Evolutionary conservation across 2,329 filamentous ascomycete genomes (phyloP), one percentile per base, ranked within the genome.

Genomic region (Penicillium brasilianum): DNA sequence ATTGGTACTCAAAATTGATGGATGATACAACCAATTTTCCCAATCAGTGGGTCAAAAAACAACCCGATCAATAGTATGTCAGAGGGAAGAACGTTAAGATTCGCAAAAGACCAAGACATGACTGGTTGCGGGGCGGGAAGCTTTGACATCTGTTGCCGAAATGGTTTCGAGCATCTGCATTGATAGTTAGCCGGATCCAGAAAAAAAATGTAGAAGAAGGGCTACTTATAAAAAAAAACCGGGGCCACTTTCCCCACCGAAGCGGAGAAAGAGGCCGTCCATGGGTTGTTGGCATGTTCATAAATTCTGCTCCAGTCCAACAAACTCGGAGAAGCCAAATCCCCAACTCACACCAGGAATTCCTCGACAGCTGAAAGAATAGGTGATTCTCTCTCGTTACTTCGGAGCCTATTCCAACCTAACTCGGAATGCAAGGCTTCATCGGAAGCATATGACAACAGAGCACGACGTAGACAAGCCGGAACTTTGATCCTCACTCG

Each of bases 401-500:
- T 58, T 59, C 53, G 48, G 64, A 64, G 58, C 59, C 50, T 48
- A 61, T 28, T 46, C 58, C 43, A 59, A 59, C 55, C 59, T n/a
- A 55, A 62, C 57, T 50, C 43, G 37, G 48, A 36, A n/a, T 49
- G 41, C 28, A 48, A 61, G 55, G 41, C 49, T 48, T 8, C 16
- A 22, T n/a, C 28, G 44, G 52, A 22, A 55, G 66, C 50, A 63
- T 43, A 57, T 46, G 64, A 52, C 65, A 61, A 30, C 56, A 67
- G 48, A 58, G 41, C 73, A 72, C 69, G 81, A 57, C 34, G 56
- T 85, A 82, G 91, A 94, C 91, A 93, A 94, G 92, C 85, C 91
- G 82, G 92, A 88, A 83, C 92, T 93, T 92, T 96, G 92, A 96
- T 89, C 82, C 90, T 90, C 92, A 93, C 90, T 86, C 89, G 76